These are phyloP conservation scores for Oryza glaberrima DNA, from an alignment of 176 grass and related monocot genomes.

Conservation along the genomic window DNA sequence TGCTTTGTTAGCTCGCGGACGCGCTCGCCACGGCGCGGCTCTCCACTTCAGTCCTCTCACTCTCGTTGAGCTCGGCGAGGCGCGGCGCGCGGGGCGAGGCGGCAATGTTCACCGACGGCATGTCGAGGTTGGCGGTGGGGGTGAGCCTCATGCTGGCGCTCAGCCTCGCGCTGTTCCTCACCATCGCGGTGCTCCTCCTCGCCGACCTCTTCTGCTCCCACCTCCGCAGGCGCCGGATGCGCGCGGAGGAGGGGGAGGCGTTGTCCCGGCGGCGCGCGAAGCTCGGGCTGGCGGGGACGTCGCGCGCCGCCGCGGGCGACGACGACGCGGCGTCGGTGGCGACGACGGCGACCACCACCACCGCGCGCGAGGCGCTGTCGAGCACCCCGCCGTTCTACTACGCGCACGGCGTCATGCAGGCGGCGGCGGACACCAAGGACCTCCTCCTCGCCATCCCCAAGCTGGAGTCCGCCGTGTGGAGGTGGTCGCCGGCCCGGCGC, in stretches of 20 bases:
- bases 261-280: slow-evolving; percentile 11
- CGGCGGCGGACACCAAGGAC: slow-evolving; percentile 50
- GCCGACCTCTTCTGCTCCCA: slow-evolving; percentile 62
- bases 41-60: neutral
- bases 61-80: neutral
- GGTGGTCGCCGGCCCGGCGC: slow-evolving; percentile 49
- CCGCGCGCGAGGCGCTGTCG: slow-evolving; percentile 41
- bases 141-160: slow-evolving; percentile 54
- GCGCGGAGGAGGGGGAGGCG: neutral
- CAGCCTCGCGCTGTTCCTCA: slow-evolving; percentile 57
- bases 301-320: neutral
- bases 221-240: slow-evolving; percentile 37
- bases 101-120: slow-evolving; percentile 50
- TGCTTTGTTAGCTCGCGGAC: neutral
- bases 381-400: slow-evolving; percentile 62
- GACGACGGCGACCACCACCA: slow-evolving; percentile 28
- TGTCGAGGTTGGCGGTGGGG: slow-evolving; percentile 51
- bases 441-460: slow-evolving; percentile 56
- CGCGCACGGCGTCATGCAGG: slow-evolving; percentile 57
- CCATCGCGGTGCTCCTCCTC: slow-evolving; percentile 54
- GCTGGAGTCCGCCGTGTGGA: slow-evolving; percentile 58
- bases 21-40: neutral
- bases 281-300: neutral
- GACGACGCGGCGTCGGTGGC: slow-evolving; percentile 29
- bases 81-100: neutral